phyloP scores from a whole-genome alignment of 1,139 yeast genomes.

The Yamadazyma blattariae region DNA sequence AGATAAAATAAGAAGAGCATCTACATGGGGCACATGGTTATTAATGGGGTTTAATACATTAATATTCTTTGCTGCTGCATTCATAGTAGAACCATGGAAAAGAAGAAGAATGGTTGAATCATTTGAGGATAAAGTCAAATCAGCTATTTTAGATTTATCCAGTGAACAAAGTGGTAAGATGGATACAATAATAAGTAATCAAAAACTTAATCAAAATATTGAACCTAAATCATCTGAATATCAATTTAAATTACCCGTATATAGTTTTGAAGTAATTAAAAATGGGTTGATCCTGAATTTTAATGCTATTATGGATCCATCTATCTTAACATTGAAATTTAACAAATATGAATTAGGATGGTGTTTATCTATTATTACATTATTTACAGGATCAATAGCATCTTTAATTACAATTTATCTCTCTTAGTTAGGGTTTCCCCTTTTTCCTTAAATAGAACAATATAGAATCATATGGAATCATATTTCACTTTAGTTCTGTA shows the following conservation, averaged over 20 bases:
- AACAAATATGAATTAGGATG: conserved; percentile 4
- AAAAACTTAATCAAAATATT: not conserved
- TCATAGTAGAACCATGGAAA: conserved; percentile 94
- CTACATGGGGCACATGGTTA: conserved; percentile 95
- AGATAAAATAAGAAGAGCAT: conserved; percentile 87
- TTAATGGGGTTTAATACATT: conserved; percentile 85
- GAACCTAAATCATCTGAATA: not conserved
- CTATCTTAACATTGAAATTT: conserved; percentile 1
- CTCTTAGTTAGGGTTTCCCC: too few species aligned
- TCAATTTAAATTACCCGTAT: conserved; percentile 1
- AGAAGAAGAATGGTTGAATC: conserved; percentile 74
- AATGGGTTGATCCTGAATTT: conserved; percentile 13
- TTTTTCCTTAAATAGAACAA: too few species aligned
- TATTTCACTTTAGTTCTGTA: too few species aligned
- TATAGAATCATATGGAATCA: too few species aligned
- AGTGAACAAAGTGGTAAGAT: conserved; percentile 16
- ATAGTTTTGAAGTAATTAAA: conserved; percentile 19
- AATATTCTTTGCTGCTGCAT: conserved; percentile 75
- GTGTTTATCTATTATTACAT: conserved; percentile 1
- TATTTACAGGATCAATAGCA: not conserved
- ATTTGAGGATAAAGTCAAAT: conserved; percentile 76
- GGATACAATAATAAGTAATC: conserved; percentile 12
- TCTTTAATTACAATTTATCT: not conserved
- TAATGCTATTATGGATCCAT: conserved; percentile 15
- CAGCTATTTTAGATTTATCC: conserved; percentile 40